Evolutionary conservation across 2,329 filamentous ascomycete genomes (phyloP).

Genomic region (Arthrobotrys sphaeroides): DNA sequence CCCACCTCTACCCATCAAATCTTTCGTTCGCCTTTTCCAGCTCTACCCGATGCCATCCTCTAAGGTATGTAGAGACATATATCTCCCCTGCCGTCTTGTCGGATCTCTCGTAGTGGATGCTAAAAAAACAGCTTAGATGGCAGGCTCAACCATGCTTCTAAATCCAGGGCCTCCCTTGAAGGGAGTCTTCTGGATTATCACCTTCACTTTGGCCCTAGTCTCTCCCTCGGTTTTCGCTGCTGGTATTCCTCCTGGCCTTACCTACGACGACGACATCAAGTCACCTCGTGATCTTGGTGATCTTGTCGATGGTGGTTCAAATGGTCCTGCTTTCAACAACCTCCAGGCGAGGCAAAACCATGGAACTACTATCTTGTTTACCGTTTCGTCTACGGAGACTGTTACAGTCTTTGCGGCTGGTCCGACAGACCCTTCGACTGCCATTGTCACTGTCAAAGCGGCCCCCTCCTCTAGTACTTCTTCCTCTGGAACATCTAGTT

Average conservation of each 20-base stretch:
- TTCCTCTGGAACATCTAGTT: background rate
- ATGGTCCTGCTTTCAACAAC: background rate
- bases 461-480: background rate
- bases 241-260: background rate
- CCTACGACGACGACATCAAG: background rate
- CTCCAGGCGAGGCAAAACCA: constrained; percentile 1
- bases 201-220: background rate
- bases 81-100: background rate
- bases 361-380: constrained; percentile 32
- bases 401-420: constrained; percentile 22
- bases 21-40: too few species aligned
- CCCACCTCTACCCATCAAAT: background rate
- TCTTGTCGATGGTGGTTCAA: background rate
- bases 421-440: background rate
- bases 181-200: background rate
- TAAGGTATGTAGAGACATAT: background rate
- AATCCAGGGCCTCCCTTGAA: background rate
- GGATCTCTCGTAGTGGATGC: background rate
- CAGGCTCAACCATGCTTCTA: background rate
- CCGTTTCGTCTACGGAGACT: constrained; percentile 38
- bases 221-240: constrained; percentile 9
- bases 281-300: background rate
- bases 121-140: background rate
- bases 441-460: background rate
- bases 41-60: background rate